A percentile compares a stretch with the other conserved stretches of the same genome.
Evolutionary conservation across 192 early-diverging fungal species (phyloP).

Genomic region (Entophlyctis luteolus): DNA sequence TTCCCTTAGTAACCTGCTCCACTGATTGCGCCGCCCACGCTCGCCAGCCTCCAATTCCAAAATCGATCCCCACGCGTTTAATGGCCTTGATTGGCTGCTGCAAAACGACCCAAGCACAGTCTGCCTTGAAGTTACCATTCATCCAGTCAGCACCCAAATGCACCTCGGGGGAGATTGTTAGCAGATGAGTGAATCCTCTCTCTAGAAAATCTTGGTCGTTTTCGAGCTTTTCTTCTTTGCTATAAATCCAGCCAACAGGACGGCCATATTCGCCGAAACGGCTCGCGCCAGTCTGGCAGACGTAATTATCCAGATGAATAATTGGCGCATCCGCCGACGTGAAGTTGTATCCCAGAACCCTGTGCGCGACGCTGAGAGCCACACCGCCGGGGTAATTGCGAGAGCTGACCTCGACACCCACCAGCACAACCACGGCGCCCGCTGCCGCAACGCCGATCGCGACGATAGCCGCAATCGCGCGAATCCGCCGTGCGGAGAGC

Average conservation of each 20-base stretch:
- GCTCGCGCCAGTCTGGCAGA: conserved; percentile 9
- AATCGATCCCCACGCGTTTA: conserved; percentile 12
- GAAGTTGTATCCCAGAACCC: background rate
- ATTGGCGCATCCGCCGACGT: background rate
- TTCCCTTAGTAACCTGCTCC: conserved; percentile 13
- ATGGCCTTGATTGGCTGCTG: conserved; percentile 11
- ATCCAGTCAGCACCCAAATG: conserved; percentile 10
- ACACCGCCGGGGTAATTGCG: conserved; percentile 88
- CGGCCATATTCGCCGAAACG: conserved; percentile 12
- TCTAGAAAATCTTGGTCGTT: background rate
- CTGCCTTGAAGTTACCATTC: background rate
- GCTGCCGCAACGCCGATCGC: background rate
- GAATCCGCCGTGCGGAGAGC: conserved; percentile 33
- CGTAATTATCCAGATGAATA: conserved; percentile 23
- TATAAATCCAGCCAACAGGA: conserved; percentile 13
- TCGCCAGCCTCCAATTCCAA: conserved; percentile 12
- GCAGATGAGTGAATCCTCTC: conserved; percentile 22
- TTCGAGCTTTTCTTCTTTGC: conserved; percentile 19
- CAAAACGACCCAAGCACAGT: background rate
- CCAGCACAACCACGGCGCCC: conserved; percentile 4
- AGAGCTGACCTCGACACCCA: conserved; percentile 47
- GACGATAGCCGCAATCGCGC: conserved; percentile 24
- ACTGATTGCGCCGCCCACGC: conserved; percentile 1
- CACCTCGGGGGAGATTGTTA: conserved; percentile 20
- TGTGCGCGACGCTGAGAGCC: conserved; percentile 65